Evolutionary conservation across 73 alveolate species (phyloP).

Genomic region (Paramecium sexaurelia): DNA sequence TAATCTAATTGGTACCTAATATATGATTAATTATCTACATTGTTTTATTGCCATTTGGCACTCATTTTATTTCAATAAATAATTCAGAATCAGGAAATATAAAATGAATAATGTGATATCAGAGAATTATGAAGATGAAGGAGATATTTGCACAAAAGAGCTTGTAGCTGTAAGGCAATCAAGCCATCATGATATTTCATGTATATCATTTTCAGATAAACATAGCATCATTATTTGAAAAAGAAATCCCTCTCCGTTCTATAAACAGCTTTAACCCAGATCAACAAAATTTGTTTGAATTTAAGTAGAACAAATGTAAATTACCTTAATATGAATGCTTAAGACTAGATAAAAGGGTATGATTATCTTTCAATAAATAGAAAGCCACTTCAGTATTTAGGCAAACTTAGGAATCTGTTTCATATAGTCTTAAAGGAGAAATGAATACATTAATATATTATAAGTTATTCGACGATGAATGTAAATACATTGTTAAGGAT

Average conservation of each 20-base stretch:
- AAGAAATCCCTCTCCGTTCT: not conserved
- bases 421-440: constrained; percentile 1
- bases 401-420: not conserved
- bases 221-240: not conserved
- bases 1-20: not conserved
- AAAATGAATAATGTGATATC: not conserved
- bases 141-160: not conserved
- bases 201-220: not conserved
- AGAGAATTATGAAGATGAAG: not conserved
- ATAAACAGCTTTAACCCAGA: not conserved
- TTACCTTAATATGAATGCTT: not conserved
- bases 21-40: not conserved
- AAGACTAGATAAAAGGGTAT: not conserved
- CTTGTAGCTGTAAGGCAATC: not conserved
- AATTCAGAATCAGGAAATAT: not conserved
- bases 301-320: not conserved
- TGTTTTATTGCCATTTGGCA: not conserved
- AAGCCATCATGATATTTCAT: not conserved
- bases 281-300: not conserved
- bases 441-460: not conserved
- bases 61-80: not conserved
- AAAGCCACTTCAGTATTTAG: not conserved
- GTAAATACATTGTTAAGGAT: not conserved
- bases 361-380: not conserved
- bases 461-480: constrained; percentile 11